Evolutionary conservation across 371 early-diverging fungal genomes (phyloP).

Genomic region (Vairimorpha apis): DNA sequence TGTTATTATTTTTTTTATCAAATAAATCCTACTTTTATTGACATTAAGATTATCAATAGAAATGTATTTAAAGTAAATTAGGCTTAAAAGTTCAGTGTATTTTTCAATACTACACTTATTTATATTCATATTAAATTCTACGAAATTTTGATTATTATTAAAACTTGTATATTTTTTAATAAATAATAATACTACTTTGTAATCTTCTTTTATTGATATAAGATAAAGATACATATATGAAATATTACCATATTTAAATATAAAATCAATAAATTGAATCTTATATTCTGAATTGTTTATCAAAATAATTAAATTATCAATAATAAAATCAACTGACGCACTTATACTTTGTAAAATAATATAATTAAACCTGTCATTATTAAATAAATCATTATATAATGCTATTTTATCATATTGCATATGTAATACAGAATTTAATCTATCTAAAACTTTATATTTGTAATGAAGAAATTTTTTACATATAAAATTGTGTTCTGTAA

Average conservation of each 20-base stretch:
- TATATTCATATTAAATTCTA: neutral
- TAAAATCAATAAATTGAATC: constrained; percentile 13
- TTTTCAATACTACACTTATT: neutral
- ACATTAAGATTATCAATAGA: neutral
- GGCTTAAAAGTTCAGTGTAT: neutral
- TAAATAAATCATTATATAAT: neutral
- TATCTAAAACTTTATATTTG: constrained; percentile 8
- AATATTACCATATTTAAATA: constrained; percentile 19
- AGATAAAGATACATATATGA: constrained; percentile 27
- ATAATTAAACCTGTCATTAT: neutral
- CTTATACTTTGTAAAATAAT: neutral
- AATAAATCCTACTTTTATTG: neutral
- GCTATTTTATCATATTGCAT: neutral
- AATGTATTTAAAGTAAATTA: constrained; percentile 3
- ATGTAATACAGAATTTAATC: neutral
- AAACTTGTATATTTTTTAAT: too few species aligned
- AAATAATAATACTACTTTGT: neutral
- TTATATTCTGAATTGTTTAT: constrained; percentile 16
- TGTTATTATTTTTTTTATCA: neutral
- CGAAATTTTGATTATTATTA: too few species aligned
- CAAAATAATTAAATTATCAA: constrained; percentile 2
- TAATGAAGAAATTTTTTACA: neutral
- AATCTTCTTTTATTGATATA: constrained; percentile 9
- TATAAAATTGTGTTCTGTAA: neutral
- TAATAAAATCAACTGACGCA: neutral